Evolutionary conservation across 345 rosid genomes (phyloP).

Genomic region (Camelina hispida): DNA sequence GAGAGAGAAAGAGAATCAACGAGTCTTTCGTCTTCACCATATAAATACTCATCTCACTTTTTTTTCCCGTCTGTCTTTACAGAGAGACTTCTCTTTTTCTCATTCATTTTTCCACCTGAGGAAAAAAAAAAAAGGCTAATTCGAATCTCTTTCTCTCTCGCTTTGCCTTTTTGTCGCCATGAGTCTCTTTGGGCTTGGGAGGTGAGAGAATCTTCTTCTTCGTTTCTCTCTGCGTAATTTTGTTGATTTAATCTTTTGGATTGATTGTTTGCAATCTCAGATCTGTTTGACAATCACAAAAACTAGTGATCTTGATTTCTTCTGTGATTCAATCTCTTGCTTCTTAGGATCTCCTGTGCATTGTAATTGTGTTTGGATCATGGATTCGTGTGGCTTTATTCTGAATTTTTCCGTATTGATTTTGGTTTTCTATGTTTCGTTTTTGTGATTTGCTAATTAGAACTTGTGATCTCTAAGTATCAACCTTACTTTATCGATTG

Average conservation of each 20-base stretch:
- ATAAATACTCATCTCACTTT: slow-evolving; percentile 30
- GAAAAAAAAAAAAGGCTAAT: neutral
- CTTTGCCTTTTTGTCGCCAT: slow-evolving; percentile 27
- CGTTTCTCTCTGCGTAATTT: neutral
- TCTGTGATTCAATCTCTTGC: slow-evolving; percentile 14
- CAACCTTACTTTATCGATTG: slow-evolving; percentile 7
- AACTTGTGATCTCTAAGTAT: slow-evolving; percentile 28
- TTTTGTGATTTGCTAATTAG: slow-evolving; percentile 24
- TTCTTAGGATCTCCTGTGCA: neutral
- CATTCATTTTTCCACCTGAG: slow-evolving; percentile 29
- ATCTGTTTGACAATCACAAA: slow-evolving; percentile 26
- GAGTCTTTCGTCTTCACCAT: slow-evolving; percentile 33
- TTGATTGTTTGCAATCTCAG: slow-evolving; percentile 35
- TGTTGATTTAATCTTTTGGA: neutral
- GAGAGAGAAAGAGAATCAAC: slow-evolving; percentile 28
- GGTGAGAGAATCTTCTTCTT: slow-evolving; percentile 20
- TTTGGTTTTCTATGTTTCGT: slow-evolving; percentile 1
- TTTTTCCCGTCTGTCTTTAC: slow-evolving; percentile 7
- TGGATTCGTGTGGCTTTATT: slow-evolving; percentile 2
- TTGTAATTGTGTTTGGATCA: slow-evolving; percentile 28
- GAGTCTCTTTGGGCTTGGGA: slow-evolving; percentile 43
- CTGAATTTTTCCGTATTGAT: neutral
- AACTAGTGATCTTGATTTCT: slow-evolving; percentile 23
- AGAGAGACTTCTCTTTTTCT: slow-evolving; percentile 20
- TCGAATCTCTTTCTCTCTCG: slow-evolving; percentile 15